Base-by-base conservation (phyloP, 305 asterid species). In the Fraxinus floribunda region DNA sequence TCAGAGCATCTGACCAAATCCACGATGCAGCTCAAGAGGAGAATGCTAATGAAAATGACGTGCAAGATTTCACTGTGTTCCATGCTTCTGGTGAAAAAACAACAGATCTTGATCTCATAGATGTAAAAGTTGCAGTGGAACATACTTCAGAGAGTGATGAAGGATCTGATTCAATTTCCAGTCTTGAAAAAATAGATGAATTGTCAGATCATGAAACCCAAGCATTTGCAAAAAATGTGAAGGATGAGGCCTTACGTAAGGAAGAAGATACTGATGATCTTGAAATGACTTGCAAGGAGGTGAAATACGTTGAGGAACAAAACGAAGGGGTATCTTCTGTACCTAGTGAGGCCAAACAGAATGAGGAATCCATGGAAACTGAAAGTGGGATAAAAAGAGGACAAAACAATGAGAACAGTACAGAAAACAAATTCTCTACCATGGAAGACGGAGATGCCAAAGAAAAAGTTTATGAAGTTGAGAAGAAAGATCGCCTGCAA, bases 81-180 rank as follows among this genome's bases (percentile, higher is more conserved):
- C 75, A 64, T 85, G 66, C 77, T 35, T 81, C 81, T 79, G 80
- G 60, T 35, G 76, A 26, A 78, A 79, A 83, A 76, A 49, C 78
- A 22, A 68, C 87, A 52, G 85, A 84, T 29, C 66, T 78, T 80
- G 90, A 83, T 80, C 55, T 44, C 75, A 80, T 39, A 78, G 86
- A 82, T 75, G 77, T 79, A 76, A 81, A 83, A 71, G 84, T 79
- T 83, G 88, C 78, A 81, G 86, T 52, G 26, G 87, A 81, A 83
- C 82, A 70, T 82, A 78, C 79, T 79, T 86, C 88, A 36, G 93
- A 88, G 89, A 89, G 84, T 82, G 90, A 82, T 7, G 88, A 80
- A 78, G 90, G 84, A 76, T 86, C 87, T 80, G 88, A 86, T 70
- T 82, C 88, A 80, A 70, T 82, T 70, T 79, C 85, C 22, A 82